phyloP scores from a whole-genome alignment of 805 yeast genomes.

The Zygosaccharomyces kombuchaensis region DNA sequence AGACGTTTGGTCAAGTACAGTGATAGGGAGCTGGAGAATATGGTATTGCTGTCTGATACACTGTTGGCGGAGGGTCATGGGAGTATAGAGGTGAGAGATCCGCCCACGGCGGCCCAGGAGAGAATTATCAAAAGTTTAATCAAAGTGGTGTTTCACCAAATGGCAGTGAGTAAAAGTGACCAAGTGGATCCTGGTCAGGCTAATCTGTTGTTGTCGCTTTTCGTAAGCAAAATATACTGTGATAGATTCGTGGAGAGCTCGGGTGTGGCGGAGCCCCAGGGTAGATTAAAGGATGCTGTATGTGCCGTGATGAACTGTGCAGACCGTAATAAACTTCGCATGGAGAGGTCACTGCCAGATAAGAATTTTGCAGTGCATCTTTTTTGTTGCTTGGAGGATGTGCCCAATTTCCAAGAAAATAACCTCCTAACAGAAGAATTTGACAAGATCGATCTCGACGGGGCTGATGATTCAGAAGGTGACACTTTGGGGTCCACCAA shows the following conservation, averaged over 20 bases:
- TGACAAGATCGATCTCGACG: slow-evolving; percentile 30
- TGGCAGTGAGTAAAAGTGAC: slow-evolving; percentile 6
- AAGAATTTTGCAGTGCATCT: slow-evolving; percentile 10
- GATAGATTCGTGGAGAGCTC: slow-evolving; percentile 12
- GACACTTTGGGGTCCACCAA: slow-evolving; percentile 9
- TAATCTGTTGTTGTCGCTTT: slow-evolving; percentile 24
- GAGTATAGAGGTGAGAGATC: slow-evolving; percentile 23
- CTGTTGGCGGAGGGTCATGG: slow-evolving; percentile 28
- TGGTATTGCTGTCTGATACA: slow-evolving; percentile 13
- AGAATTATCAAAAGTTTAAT: slow-evolving; percentile 22
- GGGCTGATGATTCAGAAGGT: slow-evolving; percentile 15
- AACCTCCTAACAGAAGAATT: slow-evolving; percentile 24
- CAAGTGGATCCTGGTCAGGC: slow-evolving; percentile 23
- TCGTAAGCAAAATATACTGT: slow-evolving; percentile 22
- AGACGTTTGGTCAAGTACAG: slow-evolving; percentile 12
- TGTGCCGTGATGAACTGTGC: background rate
- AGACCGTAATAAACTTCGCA: background rate
- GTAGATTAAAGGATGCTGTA: background rate
- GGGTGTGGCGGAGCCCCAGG: slow-evolving; percentile 2
- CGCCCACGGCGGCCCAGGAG: slow-evolving; percentile 25
- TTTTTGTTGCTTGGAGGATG: slow-evolving; percentile 18
- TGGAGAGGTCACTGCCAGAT: background rate
- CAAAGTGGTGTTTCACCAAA: slow-evolving; percentile 26
- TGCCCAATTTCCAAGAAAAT: slow-evolving; percentile 4
- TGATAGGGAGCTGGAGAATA: slow-evolving; percentile 5